Evolutionary conservation across 495 filamentous ascomycete species (phyloP).

Genomic region (Aspergillus heteromorphus): DNA sequence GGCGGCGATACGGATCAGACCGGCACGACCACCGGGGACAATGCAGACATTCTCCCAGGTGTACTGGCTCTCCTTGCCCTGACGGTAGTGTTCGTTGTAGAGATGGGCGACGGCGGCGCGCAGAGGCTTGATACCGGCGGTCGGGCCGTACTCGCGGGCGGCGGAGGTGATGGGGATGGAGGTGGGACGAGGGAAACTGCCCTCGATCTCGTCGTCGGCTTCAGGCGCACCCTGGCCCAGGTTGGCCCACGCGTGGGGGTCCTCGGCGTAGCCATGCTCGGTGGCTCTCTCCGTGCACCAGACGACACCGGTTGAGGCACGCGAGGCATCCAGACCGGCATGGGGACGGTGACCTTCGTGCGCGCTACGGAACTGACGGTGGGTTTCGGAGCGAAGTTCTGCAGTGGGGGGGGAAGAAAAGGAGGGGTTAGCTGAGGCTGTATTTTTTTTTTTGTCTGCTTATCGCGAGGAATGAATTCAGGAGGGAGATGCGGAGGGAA

Average conservation of each 20-base stretch:
- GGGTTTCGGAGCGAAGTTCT: slow-evolving; percentile 74
- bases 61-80: slow-evolving; percentile 85
- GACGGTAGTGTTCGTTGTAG: slow-evolving; percentile 88
- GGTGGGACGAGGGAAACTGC: slow-evolving; percentile 84
- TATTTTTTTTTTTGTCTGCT: too few relatives aligned
- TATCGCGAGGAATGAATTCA: background rate
- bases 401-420: slow-evolving; percentile 12
- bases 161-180: slow-evolving; percentile 68
- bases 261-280: slow-evolving; percentile 75
- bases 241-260: slow-evolving; percentile 84
- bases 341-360: slow-evolving; percentile 87
- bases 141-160: slow-evolving; percentile 87
- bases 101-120: slow-evolving; percentile 84
- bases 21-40: slow-evolving; percentile 88
- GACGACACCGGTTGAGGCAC: slow-evolving; percentile 77
- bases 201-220: slow-evolving; percentile 86
- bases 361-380: slow-evolving; percentile 76
- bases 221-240: slow-evolving; percentile 93
- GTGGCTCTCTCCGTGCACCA: slow-evolving; percentile 81
- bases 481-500: too few relatives aligned
- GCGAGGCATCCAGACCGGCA: slow-evolving; percentile 79
- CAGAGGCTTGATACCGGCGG: slow-evolving; percentile 86
- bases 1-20: slow-evolving; percentile 88
- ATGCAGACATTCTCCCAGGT: slow-evolving; percentile 99
- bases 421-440: slow-evolving; percentile 11